A percentile compares a stretch with the other conserved stretches of the same genome.
phyloP scores from a whole-genome alignment of 225 moss, liverwort and hornwort species.

The Pleurozium schreberi region DNA sequence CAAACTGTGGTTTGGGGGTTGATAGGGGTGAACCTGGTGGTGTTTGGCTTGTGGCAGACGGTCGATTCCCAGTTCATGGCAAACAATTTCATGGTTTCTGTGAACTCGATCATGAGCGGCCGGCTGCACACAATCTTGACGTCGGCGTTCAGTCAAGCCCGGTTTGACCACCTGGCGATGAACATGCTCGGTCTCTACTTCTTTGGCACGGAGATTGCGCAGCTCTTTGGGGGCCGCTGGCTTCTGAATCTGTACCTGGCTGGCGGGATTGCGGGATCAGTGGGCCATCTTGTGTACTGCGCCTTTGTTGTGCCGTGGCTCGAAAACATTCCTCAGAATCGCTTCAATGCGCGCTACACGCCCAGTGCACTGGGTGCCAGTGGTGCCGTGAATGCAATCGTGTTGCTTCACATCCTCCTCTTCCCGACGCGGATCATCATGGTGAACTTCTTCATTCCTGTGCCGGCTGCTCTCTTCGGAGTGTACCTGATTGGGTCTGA shows the following conservation, averaged over 20 bases:
- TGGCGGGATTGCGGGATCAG: conserved; percentile 65
- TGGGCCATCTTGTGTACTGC: conserved; percentile 72
- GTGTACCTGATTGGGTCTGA: conserved; percentile 42
- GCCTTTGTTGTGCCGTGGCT: conserved; percentile 63
- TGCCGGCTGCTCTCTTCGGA: conserved; percentile 87
- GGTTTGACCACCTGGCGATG: conserved; percentile 62
- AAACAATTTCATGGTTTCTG: conserved; percentile 78
- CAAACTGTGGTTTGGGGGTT: conserved; percentile 60
- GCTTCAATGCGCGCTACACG: conserved; percentile 35
- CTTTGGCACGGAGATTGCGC: conserved; percentile 86
- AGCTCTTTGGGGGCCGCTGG: conserved; percentile 70
- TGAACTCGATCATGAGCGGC: conserved; percentile 53
- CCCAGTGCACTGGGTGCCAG: conserved; percentile 67
- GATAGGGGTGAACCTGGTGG: conserved; percentile 58
- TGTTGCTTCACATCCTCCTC: conserved; percentile 77
- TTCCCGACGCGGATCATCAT: conserved; percentile 78
- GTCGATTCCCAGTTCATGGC: conserved; percentile 51
- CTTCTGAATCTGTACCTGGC: conserved; percentile 73
- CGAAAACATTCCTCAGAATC: conserved; percentile 30
- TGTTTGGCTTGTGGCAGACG: conserved; percentile 72
- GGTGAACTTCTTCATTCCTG: conserved; percentile 82
- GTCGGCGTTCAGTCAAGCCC: conserved; percentile 72
- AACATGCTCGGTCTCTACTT: conserved; percentile 99
- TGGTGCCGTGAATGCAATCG: conserved; percentile 94
- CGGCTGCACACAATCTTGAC: conserved; percentile 79